Conservation (phyloP, 2,329 filamentous ascomycete species). For the Fusarium proliferatum region DNA sequence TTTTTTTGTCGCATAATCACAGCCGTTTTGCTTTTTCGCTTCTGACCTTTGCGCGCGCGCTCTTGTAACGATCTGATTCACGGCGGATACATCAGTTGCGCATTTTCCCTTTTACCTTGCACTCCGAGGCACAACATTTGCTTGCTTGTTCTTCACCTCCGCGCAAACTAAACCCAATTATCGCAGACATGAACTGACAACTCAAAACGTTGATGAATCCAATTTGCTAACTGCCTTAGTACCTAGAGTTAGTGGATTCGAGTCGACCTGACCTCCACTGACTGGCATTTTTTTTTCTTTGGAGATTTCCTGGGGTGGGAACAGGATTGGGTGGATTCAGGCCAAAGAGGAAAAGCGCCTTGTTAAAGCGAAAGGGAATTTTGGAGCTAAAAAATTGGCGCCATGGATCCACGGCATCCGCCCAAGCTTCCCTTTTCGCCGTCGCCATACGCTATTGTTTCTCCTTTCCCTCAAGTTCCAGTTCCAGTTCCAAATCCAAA, state of each 20-base stretch:
- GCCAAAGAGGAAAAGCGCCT: neutral
- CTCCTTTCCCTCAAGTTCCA: slow-evolving; percentile 44
- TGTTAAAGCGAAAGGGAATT: slow-evolving; percentile 41
- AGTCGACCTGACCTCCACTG: slow-evolving; percentile 2
- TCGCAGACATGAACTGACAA: slow-evolving; percentile 1
- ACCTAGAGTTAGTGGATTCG: slow-evolving; percentile 13
- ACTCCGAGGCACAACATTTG: neutral
- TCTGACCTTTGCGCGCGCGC: neutral
- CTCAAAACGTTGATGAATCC: neutral
- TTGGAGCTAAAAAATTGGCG: slow-evolving; percentile 52
- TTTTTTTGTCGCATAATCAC: slow-evolving; percentile 20
- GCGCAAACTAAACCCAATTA: neutral
- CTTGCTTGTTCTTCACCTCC: neutral
- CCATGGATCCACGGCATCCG: slow-evolving; percentile 48
- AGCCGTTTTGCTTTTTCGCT: neutral
- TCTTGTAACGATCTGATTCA: slow-evolving; percentile 2
- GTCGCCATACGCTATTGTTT: slow-evolving; percentile 46
- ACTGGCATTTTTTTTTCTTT: slow-evolving; percentile 35
- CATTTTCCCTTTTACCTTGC: neutral
- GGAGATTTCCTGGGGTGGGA: slow-evolving; percentile 45
- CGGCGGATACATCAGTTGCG: neutral
- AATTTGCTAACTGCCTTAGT: neutral
- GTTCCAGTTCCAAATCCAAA: slow-evolving; percentile 8
- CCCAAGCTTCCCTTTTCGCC: slow-evolving; percentile 49
- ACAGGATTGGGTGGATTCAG: slow-evolving; percentile 32